Percentiles rank a stretch among this genome's conserved stretches.
Conservation (phyloP, 345 rosid species). For the Psidium guajava region DNA sequence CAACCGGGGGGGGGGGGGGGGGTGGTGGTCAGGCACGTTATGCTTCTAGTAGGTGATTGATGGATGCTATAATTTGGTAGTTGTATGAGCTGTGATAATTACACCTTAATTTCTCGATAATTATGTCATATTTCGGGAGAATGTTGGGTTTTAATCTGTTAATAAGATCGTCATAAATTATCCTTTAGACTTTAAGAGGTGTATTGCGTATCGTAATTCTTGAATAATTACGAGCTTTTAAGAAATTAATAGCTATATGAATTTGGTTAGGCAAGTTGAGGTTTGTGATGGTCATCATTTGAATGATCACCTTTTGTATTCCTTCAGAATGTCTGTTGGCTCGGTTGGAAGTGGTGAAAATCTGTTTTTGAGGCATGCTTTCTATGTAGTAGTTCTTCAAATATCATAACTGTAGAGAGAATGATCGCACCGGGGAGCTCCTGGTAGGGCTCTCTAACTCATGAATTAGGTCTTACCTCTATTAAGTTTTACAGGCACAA, state of each 20-base stretch:
- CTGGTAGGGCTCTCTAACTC: not conserved
- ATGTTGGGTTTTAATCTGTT: not conserved
- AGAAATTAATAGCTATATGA: not conserved
- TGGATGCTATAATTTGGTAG: conserved; percentile 4
- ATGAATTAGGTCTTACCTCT: not conserved
- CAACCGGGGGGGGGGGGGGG: too few relatives aligned
- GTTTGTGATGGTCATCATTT: not conserved
- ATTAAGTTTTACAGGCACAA: conserved; percentile 49
- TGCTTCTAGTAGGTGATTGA: conserved; percentile 97
- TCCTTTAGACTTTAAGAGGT: not conserved
- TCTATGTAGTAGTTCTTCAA: not conserved
- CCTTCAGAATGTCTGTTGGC: not conserved
- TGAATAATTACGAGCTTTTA: not conserved
- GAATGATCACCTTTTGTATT: not conserved
- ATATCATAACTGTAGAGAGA: not conserved
- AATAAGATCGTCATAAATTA: not conserved
- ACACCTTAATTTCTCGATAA: not conserved
- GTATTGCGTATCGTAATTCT: not conserved
- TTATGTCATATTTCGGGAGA: not conserved
- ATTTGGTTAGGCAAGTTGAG: not conserved
- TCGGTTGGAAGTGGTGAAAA: not conserved
- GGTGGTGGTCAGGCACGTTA: conserved; percentile 53
- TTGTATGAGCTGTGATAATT: not conserved
- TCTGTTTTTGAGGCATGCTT: not conserved
- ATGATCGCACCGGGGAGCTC: not conserved